Base-by-base conservation (phyloP, 352 stramenopile genomes). In the Globisporangium paddicum region DNA sequence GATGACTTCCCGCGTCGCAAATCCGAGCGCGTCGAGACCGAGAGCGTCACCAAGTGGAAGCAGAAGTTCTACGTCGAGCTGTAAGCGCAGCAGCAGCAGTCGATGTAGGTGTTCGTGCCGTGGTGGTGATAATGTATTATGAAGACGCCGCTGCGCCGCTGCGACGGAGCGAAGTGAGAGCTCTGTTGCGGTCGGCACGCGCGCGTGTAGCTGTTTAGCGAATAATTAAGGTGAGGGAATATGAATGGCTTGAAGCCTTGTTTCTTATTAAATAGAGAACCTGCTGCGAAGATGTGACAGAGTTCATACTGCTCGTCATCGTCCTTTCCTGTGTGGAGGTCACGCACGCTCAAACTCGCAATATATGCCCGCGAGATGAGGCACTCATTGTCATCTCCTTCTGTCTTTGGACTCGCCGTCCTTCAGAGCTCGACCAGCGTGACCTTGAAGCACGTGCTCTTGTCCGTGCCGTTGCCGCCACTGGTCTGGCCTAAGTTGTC, bases 401-500 rank as follows among this genome's bases (percentile, higher is more conserved):
- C n/a, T n/a, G n/a, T n/a, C n/a, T n/a, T n/a, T 3, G 94, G 52
- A 38, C 77, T 85, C 57, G 91, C 86, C 2, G 82, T 94, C 68
- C 92, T 90, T 16, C 84, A 82, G 0, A 92, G 60, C 55, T 82
- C 77, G 21, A 96, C 89, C 95, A 7, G 80, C 70, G 67, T 78
- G 52, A 99, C 86, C 57, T 97, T 96, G 42, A 99, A 89, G 3
- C 99, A 75, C 28, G 97, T 99, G 48, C 75, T 96, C 71, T 99
- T 99, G 30, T 97, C 97, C 46, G 90, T 96, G 48, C 97, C 97
- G 75, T 99, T 99, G 26, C 93, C 86, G 26, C 98, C 98, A n/a
- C 99, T 83, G 49, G 99, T 93, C n/a, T n/a, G n/a, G 23, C 96
- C 97, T 26, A 97, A 73, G 63, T 98, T 85, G 25, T 95, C 70